These are phyloP conservation scores for Abelmoschus esculentus DNA, from an alignment of 345 rosid species.

Conservation along the genomic window DNA sequence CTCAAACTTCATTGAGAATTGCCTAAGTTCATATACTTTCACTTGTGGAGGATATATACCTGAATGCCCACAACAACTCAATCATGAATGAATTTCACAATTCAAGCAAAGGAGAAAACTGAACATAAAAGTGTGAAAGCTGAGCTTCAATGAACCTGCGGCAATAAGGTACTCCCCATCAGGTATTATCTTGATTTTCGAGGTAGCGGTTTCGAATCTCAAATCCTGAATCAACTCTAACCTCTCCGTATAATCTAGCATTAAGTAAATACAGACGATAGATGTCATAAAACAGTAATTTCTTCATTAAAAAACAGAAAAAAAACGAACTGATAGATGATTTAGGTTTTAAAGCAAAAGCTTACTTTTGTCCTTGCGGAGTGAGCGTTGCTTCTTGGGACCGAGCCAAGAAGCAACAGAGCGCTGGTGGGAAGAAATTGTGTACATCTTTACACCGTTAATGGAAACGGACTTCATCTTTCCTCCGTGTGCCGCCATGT, in stretches of 20 bases:
- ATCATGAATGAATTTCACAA: neutral
- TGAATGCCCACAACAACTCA: conserved; percentile 21
- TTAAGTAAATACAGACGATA: conserved; percentile 1
- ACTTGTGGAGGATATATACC: conserved; percentile 91
- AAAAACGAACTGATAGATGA: neutral
- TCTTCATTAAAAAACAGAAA: neutral
- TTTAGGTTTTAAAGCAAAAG: neutral
- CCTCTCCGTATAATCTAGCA: conserved; percentile 35
- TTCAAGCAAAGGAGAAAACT: neutral
- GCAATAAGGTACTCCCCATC: conserved; percentile 80
- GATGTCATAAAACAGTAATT: neutral
- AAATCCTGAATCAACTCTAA: conserved; percentile 68
- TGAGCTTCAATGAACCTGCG: conserved; percentile 42
- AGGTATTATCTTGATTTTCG: conserved; percentile 69
- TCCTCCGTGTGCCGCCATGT: conserved; percentile 57
- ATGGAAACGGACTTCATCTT: conserved; percentile 68
- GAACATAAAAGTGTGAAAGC: neutral
- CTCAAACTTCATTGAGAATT: conserved; percentile 80
- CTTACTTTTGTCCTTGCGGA: conserved; percentile 61
- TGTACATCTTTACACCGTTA: conserved; percentile 73
- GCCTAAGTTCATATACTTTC: conserved; percentile 74
- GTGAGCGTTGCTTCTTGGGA: conserved; percentile 72
- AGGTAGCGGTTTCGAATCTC: conserved; percentile 76
- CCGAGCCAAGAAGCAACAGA: conserved; percentile 61
- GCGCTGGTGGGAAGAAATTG: conserved; percentile 52